phyloP scores from a whole-genome alignment of 2,329 filamentous ascomycete species.

The Didymella segeticola region DNA sequence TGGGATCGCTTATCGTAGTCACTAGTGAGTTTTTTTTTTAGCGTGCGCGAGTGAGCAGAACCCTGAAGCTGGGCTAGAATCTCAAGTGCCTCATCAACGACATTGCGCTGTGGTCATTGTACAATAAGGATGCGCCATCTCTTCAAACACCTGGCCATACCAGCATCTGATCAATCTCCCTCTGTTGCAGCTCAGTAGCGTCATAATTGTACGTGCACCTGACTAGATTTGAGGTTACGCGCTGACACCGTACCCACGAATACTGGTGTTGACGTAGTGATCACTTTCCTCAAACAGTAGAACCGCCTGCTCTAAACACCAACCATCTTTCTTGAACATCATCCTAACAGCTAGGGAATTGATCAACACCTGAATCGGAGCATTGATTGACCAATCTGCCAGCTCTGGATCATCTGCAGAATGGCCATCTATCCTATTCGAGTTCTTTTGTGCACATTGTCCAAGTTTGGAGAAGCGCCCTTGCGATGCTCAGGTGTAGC shows the following conservation, averaged over 20 bases:
- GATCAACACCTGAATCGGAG: too few species aligned
- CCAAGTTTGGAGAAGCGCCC: not conserved
- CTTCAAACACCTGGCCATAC: not conserved
- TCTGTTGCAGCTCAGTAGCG: not conserved
- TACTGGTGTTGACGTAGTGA: not conserved
- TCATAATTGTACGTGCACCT: not conserved
- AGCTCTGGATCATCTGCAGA: not conserved
- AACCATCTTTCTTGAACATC: too few species aligned
- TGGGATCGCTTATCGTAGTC: too few species aligned
- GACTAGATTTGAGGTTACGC: not conserved
- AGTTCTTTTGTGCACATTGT: not conserved
- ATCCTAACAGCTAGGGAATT: too few species aligned
- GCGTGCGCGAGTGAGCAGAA: too few species aligned
- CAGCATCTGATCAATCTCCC: not conserved
- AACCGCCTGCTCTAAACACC: too few species aligned
- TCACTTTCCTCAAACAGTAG: not conserved
- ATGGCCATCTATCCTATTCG: not conserved
- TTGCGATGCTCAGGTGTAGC: not conserved
- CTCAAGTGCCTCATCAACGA: too few species aligned
- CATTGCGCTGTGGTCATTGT: not conserved
- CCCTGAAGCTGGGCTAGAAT: too few species aligned
- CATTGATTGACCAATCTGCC: not conserved
- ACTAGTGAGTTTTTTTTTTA: too few species aligned
- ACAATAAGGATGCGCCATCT: not conserved
- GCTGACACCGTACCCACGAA: not conserved